Percentiles rank a stretch among this genome's conserved stretches.
These are phyloP conservation scores for Ramaria sp. DNA, from an alignment of 768 basidiomycete species.

Conservation along the genomic window DNA sequence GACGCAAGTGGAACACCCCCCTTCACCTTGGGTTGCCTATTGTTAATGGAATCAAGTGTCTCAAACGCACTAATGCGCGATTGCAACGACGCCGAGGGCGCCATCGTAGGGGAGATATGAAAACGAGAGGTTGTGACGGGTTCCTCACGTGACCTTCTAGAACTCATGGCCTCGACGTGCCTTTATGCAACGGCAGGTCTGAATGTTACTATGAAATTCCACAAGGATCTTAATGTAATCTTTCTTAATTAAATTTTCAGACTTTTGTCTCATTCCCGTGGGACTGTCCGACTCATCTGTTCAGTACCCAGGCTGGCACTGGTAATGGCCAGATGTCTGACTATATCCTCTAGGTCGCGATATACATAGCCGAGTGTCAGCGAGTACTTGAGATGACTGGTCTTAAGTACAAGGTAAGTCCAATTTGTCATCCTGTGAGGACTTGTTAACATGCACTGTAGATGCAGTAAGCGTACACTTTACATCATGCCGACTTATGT, in stretches of 20 bases:
- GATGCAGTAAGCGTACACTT: constrained; percentile 51
- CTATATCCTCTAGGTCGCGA: constrained; percentile 43
- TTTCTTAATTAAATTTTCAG: constrained; percentile 26
- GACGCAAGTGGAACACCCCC: background rate
- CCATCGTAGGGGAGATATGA: background rate
- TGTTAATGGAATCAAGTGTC: constrained; percentile 22
- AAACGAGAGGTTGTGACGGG: background rate
- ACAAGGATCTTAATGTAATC: background rate
- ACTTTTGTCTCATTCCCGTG: constrained; percentile 84
- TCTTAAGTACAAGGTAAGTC: constrained; percentile 65
- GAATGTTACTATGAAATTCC: background rate
- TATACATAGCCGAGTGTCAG: constrained; percentile 75
- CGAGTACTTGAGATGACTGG: constrained; percentile 75
- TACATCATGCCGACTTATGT: constrained; percentile 1
- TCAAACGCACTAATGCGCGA: constrained; percentile 59
- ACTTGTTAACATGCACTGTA: constrained; percentile 18
- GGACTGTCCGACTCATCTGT: constrained; percentile 70
- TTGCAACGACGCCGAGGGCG: constrained; percentile 38
- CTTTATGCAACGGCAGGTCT: constrained; percentile 73
- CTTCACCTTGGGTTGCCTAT: background rate
- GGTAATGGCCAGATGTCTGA: constrained; percentile 23
- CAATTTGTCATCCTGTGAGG: background rate
- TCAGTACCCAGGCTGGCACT: constrained; percentile 12
- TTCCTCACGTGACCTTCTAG: background rate
- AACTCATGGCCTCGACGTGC: constrained; percentile 21